phyloP scores from a whole-genome alignment of 2,329 filamentous ascomycete species.

The Davidsoniella virescens region DNA sequence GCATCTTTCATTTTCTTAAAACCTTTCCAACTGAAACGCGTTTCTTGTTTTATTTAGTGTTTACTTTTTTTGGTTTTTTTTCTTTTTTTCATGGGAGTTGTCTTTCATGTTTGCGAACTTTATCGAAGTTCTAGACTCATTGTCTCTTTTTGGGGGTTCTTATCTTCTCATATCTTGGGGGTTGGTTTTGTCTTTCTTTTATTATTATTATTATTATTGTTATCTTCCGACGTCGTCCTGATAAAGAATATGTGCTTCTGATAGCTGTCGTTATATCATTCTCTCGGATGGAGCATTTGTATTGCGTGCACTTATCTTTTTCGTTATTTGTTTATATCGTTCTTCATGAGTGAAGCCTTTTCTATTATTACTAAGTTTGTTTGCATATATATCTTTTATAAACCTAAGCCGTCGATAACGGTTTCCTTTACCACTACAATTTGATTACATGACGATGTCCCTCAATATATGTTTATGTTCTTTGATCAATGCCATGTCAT shows the following conservation, averaged over 20 bases:
- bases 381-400: no score
- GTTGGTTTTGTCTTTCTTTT: neutral
- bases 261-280: neutral
- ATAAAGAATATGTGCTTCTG: neutral
- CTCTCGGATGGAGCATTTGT: neutral
- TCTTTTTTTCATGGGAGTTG: neutral
- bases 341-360: neutral
- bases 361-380: no score
- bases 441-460: no score
- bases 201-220: no score
- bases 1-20: neutral
- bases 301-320: neutral
- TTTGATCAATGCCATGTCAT: no score
- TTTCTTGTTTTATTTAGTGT: neutral
- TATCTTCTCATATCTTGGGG: neutral
- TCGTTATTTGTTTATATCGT: neutral
- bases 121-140: neutral
- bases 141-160: neutral
- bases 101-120: neutral
- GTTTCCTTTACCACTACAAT: no score
- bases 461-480: no score
- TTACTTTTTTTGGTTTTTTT: neutral
- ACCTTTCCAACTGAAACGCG: neutral
- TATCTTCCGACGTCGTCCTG: no score
- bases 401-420: no score